These are phyloP conservation scores for Fusarium anguioides DNA, from an alignment of 2,329 filamentous ascomycete genomes.

Conservation along the genomic window DNA sequence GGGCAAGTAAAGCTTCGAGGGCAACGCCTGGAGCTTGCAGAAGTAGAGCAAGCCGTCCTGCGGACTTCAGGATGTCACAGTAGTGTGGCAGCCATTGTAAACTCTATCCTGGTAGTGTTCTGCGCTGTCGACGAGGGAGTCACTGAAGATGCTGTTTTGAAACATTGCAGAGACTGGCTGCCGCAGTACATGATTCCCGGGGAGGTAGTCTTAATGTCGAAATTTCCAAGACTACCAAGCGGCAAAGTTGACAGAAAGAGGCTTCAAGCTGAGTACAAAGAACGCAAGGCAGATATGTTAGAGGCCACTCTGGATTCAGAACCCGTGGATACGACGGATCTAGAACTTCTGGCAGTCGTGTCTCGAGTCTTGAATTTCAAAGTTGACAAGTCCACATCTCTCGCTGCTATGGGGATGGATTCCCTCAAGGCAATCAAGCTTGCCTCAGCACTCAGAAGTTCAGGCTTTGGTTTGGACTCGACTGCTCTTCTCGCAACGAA, in stretches of 20 bases:
- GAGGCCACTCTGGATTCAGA: conserved; percentile 10
- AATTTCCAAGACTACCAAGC: conserved; percentile 80
- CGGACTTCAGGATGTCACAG: conserved; percentile 71
- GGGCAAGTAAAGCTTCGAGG: conserved; percentile 90
- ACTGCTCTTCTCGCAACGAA: conserved; percentile 70
- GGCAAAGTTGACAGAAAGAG: conserved; percentile 82
- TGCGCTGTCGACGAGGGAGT: conserved; percentile 64
- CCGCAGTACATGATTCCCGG: conserved; percentile 85
- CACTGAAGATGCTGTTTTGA: conserved; percentile 58
- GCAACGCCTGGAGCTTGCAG: conserved; percentile 83
- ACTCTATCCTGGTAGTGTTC: conserved; percentile 78
- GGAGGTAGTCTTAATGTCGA: conserved; percentile 71
- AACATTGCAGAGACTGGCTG: conserved; percentile 78
- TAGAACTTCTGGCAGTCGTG: conserved; percentile 55
- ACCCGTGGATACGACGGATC: conserved; percentile 38
- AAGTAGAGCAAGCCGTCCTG: conserved; percentile 77
- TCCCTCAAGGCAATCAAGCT: conserved; percentile 65
- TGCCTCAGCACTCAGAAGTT: conserved; percentile 70
- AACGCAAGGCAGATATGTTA: conserved; percentile 23
- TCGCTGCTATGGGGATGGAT: conserved; percentile 71
- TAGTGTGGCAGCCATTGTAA: conserved; percentile 74
- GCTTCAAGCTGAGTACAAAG: conserved; percentile 64
- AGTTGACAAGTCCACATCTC: conserved; percentile 53
- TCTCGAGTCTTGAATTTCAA: conserved; percentile 54
- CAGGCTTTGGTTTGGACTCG: conserved; percentile 67